Percentiles rank a stretch among this genome's conserved stretches.
phyloP scores from a whole-genome alignment of 768 basidiomycete genomes.

The Lactarius vividus region DNA sequence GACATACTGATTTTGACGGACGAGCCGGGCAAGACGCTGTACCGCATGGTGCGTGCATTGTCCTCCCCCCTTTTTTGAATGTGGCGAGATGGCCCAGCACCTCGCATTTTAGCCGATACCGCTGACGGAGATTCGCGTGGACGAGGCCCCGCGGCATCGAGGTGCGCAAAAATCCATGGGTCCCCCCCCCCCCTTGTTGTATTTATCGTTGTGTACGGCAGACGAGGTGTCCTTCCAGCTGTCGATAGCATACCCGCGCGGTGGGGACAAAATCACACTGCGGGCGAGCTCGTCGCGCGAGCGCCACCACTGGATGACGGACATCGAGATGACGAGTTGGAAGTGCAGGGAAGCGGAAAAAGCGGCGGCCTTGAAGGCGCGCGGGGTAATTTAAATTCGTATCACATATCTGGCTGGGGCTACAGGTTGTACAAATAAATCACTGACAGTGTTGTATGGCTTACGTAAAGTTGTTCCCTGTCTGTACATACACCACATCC shows the following conservation, averaged over 20 bases:
- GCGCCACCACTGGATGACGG: constrained; percentile 51
- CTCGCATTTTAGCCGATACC: constrained; percentile 62
- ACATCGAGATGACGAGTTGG: constrained; percentile 43
- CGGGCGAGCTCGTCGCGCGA: constrained; percentile 58
- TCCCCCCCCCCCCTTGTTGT: too few species aligned
- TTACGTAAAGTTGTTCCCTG: background rate
- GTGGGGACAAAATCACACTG: constrained; percentile 66
- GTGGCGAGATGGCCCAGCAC: background rate
- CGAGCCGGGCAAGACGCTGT: constrained; percentile 62
- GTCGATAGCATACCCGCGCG: constrained; percentile 63
- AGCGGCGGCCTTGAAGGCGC: background rate
- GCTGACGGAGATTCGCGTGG: constrained; percentile 62
- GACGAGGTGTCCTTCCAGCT: constrained; percentile 72
- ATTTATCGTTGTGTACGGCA: too few species aligned
- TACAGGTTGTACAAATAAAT: background rate
- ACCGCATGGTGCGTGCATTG: constrained; percentile 66
- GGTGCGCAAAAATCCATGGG: constrained; percentile 37
- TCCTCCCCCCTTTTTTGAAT: too few species aligned
- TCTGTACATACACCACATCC: background rate
- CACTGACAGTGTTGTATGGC: background rate
- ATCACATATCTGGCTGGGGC: background rate
- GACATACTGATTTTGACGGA: constrained; percentile 89
- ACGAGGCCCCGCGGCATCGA: constrained; percentile 48
- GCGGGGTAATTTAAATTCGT: background rate
- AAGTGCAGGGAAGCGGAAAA: constrained; percentile 32